Evolutionary conservation across 352 stramenopile species (phyloP).

Genomic region (Phytophthora hybrid): DNA sequence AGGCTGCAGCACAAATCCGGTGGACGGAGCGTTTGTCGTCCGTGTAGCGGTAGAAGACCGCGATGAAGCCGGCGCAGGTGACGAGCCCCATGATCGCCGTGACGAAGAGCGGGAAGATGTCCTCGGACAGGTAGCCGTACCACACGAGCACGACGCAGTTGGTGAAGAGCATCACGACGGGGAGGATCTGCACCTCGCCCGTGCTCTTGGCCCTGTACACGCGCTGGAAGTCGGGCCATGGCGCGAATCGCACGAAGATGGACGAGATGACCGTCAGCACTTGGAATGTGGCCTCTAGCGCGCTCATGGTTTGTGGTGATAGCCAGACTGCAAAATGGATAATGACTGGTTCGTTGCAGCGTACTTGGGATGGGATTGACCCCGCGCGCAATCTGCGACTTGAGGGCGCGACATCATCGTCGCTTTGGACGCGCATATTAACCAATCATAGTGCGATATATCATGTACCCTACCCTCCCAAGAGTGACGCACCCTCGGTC

Average conservation of each 20-base stretch:
- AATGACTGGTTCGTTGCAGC: conserved; percentile 11
- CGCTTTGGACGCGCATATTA: conserved; percentile 10
- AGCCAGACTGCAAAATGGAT: conserved; percentile 15
- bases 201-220: conserved; percentile 62
- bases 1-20: conserved; percentile 22
- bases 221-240: conserved; percentile 58
- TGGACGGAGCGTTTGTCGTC: conserved; percentile 34
- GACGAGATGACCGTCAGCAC: conserved; percentile 70
- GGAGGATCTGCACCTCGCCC: conserved; percentile 58
- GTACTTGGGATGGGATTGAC: neutral
- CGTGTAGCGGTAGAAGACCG: conserved; percentile 55
- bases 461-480: neutral
- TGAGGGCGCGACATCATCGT: conserved; percentile 16
- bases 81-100: conserved; percentile 57
- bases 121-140: conserved; percentile 54
- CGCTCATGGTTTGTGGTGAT: conserved; percentile 11
- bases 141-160: conserved; percentile 70
- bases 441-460: conserved; percentile 13
- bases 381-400: conserved; percentile 15
- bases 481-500: neutral
- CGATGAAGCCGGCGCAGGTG: conserved; percentile 54
- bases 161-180: conserved; percentile 71
- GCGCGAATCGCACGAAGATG: conserved; percentile 73
- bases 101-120: conserved; percentile 65
- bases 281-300: conserved; percentile 45